Base-by-base conservation (phyloP, 305 asterid species). In the Petunia hybrid region DNA sequence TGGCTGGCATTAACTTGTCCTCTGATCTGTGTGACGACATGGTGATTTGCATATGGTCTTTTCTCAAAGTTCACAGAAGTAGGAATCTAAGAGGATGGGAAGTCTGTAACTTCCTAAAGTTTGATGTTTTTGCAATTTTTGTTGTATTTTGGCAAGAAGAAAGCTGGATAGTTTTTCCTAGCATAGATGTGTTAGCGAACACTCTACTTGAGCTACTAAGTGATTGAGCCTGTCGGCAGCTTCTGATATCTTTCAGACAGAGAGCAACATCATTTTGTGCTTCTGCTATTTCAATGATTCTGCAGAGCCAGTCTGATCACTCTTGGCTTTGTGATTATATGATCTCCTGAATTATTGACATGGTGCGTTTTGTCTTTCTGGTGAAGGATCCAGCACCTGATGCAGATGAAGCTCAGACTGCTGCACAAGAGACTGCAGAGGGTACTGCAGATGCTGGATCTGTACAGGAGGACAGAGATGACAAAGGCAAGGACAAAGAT, bases 381-480 rank as follows among this genome's bases (percentile, higher is more conserved):
- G 82, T 38, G 74, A 90, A 97, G 99, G 99, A 92, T 86, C 83
- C 56, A 83, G 85, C 89, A 84, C 78, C 88, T 82, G 99, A 93
- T 83, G 80, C 94, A 56, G 97, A 93, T 82, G 93, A 89, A 84
- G 90, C 85, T 77, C 92, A 87, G 76, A 83, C 81, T 53, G 82
- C 75, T 64, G 48, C 89, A 38, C 90, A 82, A 82, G 97, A 97
- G 63, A 86, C 73, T 82, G 80, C 92, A 16, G 98, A 91, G 84
- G 82, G 82, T 85, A 79, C 90, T 79, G 84, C 87, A 78, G 97
- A 92, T 80, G 82, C 94, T 90, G 95, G 87, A 84, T 84, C 81
- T 78, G 70, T 85, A 46, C 85, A 62, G 16, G 99, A 91, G 81
- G 95, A 88, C 80, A 91, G 90, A 87, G 90, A 85, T 83, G 87